Base-by-base conservation (phyloP, 495 filamentous ascomycete species). In the Trypethelium eluteriae region DNA sequence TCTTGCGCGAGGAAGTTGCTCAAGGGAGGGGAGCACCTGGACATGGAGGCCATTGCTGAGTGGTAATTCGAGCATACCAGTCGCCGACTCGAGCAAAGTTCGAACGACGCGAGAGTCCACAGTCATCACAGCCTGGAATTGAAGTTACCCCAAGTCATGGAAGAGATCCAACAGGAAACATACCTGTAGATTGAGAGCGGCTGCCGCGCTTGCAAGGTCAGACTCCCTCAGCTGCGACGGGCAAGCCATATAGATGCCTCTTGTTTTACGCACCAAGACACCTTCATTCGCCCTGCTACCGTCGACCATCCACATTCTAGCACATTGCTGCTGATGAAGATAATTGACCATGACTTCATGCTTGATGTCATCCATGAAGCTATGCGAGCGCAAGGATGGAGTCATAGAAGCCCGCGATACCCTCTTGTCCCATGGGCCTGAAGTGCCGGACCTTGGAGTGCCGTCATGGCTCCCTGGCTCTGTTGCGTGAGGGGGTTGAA, bases 281-380 rank as follows among this genome's bases (percentile, higher is more conserved):
- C 89, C 89, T 73, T 92, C 89, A 32, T 85, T 75, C 69, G 87
- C 82, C 2, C 84, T 85, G 62, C 79, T 84, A 36, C 81, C 82
- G 68, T 89, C 85, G 39, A 82, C 83, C 11, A 90, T 83, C 89
- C 89, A 92, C 41, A 90, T 77, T 64, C 84, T 80, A 14, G 82
- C 80, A 63, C 85, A 88, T 75, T 90, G 88, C 72, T 91, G 88
- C 71, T 92, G 89, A 75, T 89, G 89, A 35, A 92, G 79, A 70
- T 88, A 91, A 72, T 89, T 91, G 49, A 88, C 88, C 89, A 92
- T 92, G 65, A 92, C 86, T 72, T 91, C 88, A 73, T 89, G 88
- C 72, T 89, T 91, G 73, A 92, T 89, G 68, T 91, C 88, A 66
- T 90, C 87, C 34, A 89, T 70, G 64, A 87, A 83, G 61, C 82